Conservation (phyloP, 2,329 filamentous ascomycete genomes). For the Fusarium compactum region DNA sequence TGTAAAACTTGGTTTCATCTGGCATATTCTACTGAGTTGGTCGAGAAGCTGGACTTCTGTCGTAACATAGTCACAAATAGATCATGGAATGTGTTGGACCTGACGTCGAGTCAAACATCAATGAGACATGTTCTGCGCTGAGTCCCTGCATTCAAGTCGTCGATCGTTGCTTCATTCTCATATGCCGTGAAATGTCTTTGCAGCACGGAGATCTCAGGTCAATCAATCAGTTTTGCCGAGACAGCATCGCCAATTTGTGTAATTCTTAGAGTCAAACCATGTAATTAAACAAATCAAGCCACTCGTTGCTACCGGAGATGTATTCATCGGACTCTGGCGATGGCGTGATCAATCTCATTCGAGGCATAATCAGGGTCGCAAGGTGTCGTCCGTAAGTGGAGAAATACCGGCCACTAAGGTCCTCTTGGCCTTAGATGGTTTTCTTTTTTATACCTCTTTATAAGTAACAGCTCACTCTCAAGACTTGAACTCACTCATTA, state of each 20-base stretch:
- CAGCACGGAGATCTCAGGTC: neutral
- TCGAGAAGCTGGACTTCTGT: neutral
- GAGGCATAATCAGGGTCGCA: slow-evolving; percentile 31
- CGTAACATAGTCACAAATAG: neutral
- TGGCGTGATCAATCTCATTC: slow-evolving; percentile 39
- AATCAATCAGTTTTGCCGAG: neutral
- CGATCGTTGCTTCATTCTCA: neutral
- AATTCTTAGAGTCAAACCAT: neutral
- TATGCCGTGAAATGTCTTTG: neutral
- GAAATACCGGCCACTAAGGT: slow-evolving; percentile 32
- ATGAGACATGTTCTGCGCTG: neutral
- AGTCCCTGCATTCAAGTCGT: neutral
- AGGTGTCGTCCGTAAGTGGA: slow-evolving; percentile 20
- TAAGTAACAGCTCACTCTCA: neutral
- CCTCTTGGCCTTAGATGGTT: slow-evolving; percentile 4
- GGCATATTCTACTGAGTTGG: neutral
- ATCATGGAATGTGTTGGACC: neutral
- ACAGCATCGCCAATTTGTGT: neutral
- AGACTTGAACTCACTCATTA: neutral
- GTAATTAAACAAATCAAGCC: neutral
- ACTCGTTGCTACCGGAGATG: neutral
- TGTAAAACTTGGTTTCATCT: neutral
- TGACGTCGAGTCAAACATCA: neutral
- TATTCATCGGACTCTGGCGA: slow-evolving; percentile 5
- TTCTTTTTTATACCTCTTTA: slow-evolving; percentile 12